Evolutionary conservation across 352 stramenopile genomes (phyloP), one percentile per base, ranked within the genome.

Genomic region (Globisporangium rhizosaccharum): DNA sequence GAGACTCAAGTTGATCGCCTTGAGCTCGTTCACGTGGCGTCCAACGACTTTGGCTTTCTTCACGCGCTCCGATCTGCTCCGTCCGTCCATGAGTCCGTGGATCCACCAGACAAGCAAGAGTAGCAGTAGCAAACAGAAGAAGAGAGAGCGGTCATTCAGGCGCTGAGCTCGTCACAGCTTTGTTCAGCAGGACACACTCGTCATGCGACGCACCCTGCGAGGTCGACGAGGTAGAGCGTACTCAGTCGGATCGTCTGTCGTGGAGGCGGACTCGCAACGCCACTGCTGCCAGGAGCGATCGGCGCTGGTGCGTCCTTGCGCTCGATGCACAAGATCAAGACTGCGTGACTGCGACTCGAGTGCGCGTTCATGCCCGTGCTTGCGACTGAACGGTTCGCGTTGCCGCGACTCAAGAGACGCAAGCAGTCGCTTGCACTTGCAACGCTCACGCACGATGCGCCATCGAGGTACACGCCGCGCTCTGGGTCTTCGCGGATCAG

Each of bases 341-440:
- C 75, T 10, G 89, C 80, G 61, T 97, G 89, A 26, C 78, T 94
- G 17, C 89, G 84, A 62, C 81, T 95, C 49, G 74, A 92, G 51
- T 91, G 71, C 0, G 78, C 85, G 62, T 97, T 97, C 83, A 95
- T 95, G 39, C 76, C 64, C 0, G 90, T 97, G 36, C 75, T 79
- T 14, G 88, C 87, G 8, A 92, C 86, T 2, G 80, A 85, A 18
- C 90, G 79, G 36, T 92, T 86, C 7, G 66, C 72, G 26, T 87
- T 87, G 17, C 82, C 84, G 2, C 58, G 62, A 10, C 62, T 52
- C n/a, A 87, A 66, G 4, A 85, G 67, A 20, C 26, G 45, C 47
- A 88, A 56, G 39, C 81, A 90, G 28, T 82, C 78, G 14, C 66
- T 58, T 18, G 75, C 74, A 52, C 65, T 80, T 0, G 72, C 30